Conservation (phyloP, 2,329 filamentous ascomycete genomes). For the Dryadomyces sulphureus region DNA sequence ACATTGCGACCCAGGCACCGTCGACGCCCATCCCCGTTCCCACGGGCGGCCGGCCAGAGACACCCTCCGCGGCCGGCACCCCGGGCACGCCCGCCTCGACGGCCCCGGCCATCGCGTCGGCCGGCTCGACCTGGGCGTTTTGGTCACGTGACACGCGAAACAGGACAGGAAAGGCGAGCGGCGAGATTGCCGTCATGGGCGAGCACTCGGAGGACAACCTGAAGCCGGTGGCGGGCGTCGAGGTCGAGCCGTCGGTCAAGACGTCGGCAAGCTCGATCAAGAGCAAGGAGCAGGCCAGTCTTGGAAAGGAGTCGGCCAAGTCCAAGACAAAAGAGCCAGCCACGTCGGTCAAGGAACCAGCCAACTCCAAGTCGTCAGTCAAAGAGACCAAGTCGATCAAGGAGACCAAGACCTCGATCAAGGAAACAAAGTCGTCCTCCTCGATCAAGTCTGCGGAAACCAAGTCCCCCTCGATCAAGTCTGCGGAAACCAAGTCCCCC, state of each 20-base stretch:
- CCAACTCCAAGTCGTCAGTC: no score
- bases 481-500: conserved; percentile 18
- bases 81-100: conserved; percentile 8
- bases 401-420: no score
- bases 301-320: no score
- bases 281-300: no score
- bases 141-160: conserved; percentile 50
- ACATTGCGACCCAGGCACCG: conserved; percentile 26
- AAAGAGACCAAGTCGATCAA: no score
- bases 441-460: no score
- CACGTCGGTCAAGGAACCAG: no score
- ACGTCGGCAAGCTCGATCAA: no score
- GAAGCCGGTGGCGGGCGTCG: conserved; percentile 27
- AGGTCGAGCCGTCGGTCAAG: conserved; percentile 24
- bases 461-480: conserved; percentile 21
- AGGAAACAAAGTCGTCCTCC: no score
- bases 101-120: conserved; percentile 23
- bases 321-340: no score
- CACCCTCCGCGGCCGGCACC: no score
- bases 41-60: conserved; percentile 10
- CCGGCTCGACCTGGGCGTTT: conserved; percentile 63
- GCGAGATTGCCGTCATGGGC: conserved; percentile 41
- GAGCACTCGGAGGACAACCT: conserved; percentile 42
- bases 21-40: conserved; percentile 8
- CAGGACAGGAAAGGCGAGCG: conserved; percentile 19